phyloP scores from a whole-genome alignment of 352 stramenopile genomes.

The Globisporangium emineosum region DNA sequence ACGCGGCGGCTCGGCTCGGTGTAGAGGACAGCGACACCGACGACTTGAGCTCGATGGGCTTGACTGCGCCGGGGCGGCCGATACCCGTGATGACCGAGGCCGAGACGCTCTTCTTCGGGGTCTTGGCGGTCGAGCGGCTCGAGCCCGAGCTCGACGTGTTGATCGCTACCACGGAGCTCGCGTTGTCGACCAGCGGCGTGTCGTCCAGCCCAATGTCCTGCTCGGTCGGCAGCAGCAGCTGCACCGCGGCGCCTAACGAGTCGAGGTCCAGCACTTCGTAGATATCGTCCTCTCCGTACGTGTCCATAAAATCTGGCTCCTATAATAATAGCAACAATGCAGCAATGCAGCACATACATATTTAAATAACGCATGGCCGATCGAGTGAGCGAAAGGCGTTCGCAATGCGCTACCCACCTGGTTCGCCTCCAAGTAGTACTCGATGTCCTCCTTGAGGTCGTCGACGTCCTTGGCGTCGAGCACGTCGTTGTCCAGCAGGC shows the following conservation, averaged over 20 bases:
- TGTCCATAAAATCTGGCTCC: constrained; percentile 93
- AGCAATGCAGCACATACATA: not conserved
- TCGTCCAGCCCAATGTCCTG: constrained; percentile 73
- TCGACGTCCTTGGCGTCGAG: constrained; percentile 92
- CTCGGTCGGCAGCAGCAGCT: constrained; percentile 67
- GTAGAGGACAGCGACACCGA: constrained; percentile 43
- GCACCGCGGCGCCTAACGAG: constrained; percentile 69
- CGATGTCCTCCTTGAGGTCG: constrained; percentile 96
- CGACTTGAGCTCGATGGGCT: constrained; percentile 81
- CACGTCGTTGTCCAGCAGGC: constrained; percentile 96
- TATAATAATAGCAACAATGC: constrained; percentile 15
- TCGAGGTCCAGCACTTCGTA: constrained; percentile 97
- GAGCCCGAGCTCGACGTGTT: constrained; percentile 8
- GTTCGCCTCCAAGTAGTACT: constrained; percentile 97
- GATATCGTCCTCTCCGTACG: constrained; percentile 88
- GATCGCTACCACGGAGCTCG: not conserved
- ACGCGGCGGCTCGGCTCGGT: constrained; percentile 41
- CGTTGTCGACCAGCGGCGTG: constrained; percentile 16
- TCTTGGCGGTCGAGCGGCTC: constrained; percentile 39
- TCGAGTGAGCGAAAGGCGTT: not conserved
- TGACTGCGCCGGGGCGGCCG: constrained; percentile 64
- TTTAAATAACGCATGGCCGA: not conserved
- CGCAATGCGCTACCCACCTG: constrained; percentile 23
- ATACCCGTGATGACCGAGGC: constrained; percentile 66
- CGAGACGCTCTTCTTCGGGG: constrained; percentile 63